Conservation (phyloP, 768 basidiomycete genomes). For the Amanita thiersii region DNA sequence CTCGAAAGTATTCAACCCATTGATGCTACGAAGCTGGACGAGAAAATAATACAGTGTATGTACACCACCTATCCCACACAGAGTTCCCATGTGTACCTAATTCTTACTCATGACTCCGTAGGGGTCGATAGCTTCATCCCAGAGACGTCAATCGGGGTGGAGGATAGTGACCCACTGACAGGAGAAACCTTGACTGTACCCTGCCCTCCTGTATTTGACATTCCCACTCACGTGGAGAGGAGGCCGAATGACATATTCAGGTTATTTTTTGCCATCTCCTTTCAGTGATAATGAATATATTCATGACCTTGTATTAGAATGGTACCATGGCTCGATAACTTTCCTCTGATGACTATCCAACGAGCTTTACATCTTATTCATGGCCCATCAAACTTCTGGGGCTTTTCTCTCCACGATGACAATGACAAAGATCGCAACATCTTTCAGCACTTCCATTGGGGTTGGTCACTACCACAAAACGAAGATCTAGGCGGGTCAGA, state of each 20-base stretch:
- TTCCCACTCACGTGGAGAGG: constrained; percentile 23
- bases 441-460: constrained; percentile 40
- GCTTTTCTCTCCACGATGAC: constrained; percentile 25
- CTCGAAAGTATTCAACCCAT: constrained; percentile 42
- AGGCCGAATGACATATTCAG: constrained; percentile 33
- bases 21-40: constrained; percentile 24
- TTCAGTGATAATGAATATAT: neutral
- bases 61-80: neutral
- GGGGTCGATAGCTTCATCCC: constrained; percentile 34
- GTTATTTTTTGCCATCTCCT: constrained; percentile 19
- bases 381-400: constrained; percentile 34
- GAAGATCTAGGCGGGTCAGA: too few relatives aligned
- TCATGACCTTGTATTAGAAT: constrained; percentile 22
- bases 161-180: constrained; percentile 29
- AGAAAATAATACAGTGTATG: constrained; percentile 28
- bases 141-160: constrained; percentile 20
- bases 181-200: constrained; percentile 37
- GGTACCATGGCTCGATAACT: constrained; percentile 38
- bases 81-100: too few relatives aligned
- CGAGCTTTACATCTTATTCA: constrained; percentile 35
- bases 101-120: constrained; percentile 9
- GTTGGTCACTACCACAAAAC: too few relatives aligned
- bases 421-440: constrained; percentile 28
- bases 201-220: constrained; percentile 28
- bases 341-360: constrained; percentile 45